Evolutionary conservation across 768 basidiomycete genomes (phyloP).

Genomic region (Podaxis sp.): DNA sequence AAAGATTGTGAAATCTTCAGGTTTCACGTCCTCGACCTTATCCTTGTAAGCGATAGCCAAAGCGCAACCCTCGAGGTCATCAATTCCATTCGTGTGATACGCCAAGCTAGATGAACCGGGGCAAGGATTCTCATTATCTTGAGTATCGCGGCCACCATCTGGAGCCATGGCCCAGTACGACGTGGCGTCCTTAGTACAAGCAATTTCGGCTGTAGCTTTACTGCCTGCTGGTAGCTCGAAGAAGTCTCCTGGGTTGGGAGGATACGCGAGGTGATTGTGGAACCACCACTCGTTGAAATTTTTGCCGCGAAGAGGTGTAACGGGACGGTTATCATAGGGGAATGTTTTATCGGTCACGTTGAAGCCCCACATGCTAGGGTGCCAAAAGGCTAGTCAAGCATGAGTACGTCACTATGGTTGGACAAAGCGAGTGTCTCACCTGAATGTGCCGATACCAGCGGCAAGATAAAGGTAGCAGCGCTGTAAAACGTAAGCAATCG

Average conservation of each 20-base stretch:
- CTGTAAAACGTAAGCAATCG: conserved; percentile 3
- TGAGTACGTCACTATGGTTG: not conserved
- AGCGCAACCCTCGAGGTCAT: conserved; percentile 62
- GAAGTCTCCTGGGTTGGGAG: conserved; percentile 55
- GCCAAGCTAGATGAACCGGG: conserved; percentile 41
- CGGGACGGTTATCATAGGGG: conserved; percentile 66
- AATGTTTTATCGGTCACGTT: conserved; percentile 59
- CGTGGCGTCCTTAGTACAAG: conserved; percentile 61
- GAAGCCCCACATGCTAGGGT: conserved; percentile 66
- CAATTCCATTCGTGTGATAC: conserved; percentile 55
- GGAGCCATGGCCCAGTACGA: conserved; percentile 47
- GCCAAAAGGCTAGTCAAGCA: conserved; percentile 42
- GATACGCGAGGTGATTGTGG: conserved; percentile 57
- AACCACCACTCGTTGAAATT: conserved; percentile 66
- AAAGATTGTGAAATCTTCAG: conserved; percentile 72
- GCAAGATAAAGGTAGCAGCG: not conserved
- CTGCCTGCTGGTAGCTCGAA: conserved; percentile 63
- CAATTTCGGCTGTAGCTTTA: conserved; percentile 52
- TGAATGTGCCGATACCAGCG: conserved; percentile 11
- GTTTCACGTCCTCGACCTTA: conserved; percentile 54
- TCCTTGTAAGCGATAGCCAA: conserved; percentile 78
- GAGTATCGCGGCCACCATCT: conserved; percentile 53
- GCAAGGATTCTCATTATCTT: conserved; percentile 48
- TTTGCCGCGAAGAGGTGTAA: conserved; percentile 39
- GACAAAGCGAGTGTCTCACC: not conserved